phyloP scores from a whole-genome alignment of 139 green algal species.

The Auxenochlorella pyrenoidosa region DNA sequence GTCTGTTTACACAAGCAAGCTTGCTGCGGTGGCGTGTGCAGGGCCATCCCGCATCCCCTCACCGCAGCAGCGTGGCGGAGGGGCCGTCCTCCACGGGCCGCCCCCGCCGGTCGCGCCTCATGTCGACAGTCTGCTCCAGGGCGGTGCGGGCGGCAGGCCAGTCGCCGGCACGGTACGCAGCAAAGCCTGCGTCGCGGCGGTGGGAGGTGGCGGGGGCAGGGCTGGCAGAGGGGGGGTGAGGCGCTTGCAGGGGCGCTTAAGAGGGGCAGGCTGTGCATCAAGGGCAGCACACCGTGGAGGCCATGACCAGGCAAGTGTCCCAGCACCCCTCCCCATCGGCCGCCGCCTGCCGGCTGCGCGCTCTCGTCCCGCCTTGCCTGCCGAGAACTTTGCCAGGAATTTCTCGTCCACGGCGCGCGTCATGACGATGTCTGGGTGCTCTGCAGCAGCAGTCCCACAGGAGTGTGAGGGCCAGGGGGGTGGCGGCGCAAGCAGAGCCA shows the following conservation, averaged over 20 bases:
- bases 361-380: slow-evolving; percentile 19
- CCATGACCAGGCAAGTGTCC: no score
- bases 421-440: slow-evolving; percentile 80
- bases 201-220: neutral
- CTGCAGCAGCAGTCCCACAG: slow-evolving; percentile 36
- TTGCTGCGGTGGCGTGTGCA: no score
- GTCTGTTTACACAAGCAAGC: no score
- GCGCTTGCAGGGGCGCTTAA: no score
- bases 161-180: slow-evolving; percentile 75
- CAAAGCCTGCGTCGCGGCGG: slow-evolving; percentile 27
- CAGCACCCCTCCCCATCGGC: no score
- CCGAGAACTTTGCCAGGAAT: slow-evolving; percentile 72
- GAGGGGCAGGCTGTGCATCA: neutral
- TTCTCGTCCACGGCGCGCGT: slow-evolving; percentile 62
- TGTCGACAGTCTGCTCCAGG: slow-evolving; percentile 62
- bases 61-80: slow-evolving; percentile 71
- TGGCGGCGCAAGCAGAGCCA: slow-evolving; percentile 7
- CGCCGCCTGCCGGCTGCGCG: no score
- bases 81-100: slow-evolving; percentile 70
- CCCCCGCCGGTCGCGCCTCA: slow-evolving; percentile 33
- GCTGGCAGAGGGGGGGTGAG: no score
- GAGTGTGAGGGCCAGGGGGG: neutral
- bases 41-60: neutral
- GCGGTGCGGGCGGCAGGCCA: slow-evolving; percentile 66
- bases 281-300: no score